Conservation (phyloP, 495 filamentous ascomycete genomes). For the Rhizodiscina lignyota region DNA sequence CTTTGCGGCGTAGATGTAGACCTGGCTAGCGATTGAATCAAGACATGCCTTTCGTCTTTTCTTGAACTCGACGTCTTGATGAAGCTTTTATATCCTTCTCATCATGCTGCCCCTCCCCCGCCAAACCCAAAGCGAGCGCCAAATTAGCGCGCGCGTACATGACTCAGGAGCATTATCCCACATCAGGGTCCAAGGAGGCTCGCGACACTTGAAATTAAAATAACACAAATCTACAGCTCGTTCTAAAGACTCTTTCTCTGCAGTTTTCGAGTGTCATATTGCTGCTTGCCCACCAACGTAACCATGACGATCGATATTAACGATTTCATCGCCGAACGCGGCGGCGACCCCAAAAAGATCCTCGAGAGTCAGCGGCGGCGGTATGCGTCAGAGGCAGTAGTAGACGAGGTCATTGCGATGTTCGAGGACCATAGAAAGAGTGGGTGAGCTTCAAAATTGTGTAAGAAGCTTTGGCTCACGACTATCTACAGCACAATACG, state of each 20-base stretch:
- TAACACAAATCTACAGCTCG: too few relatives aligned
- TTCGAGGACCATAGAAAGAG: constrained; percentile 77
- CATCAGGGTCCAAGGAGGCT: too few relatives aligned
- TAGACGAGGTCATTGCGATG: constrained; percentile 78
- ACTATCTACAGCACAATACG: constrained; percentile 49
- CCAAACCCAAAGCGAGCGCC: too few relatives aligned
- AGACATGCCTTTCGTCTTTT: too few relatives aligned
- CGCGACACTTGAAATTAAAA: too few relatives aligned
- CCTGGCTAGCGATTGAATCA: too few relatives aligned
- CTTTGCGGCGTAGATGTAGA: too few relatives aligned
- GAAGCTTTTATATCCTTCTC: too few relatives aligned
- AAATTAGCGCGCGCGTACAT: too few relatives aligned
- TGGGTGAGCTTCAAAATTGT: constrained; percentile 20
- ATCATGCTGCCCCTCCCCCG: too few relatives aligned
- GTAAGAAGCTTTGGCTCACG: background rate
- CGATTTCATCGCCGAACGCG: constrained; percentile 72
- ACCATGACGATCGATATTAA: constrained; percentile 61
- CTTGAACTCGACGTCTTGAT: too few relatives aligned
- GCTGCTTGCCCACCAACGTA: background rate
- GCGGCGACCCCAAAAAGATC: constrained; percentile 77
- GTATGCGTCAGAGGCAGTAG: constrained; percentile 58
- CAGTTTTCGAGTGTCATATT: background rate
- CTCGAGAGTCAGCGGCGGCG: constrained; percentile 75
- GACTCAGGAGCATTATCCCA: too few relatives aligned
- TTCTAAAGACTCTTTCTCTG: background rate